Evolutionary conservation across 2,329 filamentous ascomycete species (phyloP), one percentile per base, ranked within the genome.

Genomic region (Aspergillus tanneri): DNA sequence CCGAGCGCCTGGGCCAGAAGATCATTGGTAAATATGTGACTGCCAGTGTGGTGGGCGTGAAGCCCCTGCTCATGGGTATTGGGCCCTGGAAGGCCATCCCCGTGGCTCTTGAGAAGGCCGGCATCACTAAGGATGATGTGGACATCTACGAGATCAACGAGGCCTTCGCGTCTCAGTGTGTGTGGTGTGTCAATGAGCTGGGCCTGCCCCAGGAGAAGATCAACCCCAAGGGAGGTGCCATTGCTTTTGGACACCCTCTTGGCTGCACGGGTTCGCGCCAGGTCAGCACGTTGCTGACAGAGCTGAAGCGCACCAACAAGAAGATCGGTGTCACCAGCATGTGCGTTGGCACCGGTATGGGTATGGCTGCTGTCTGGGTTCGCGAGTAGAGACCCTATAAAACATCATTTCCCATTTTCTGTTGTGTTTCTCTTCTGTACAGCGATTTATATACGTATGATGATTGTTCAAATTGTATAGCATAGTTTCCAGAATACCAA

Each of bases 61-160:
- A 88, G 66, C 93, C 93, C 34, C 81, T 96, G 48, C 85, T 97
- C 59, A 97, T 99, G 93, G 93, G 93, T 55, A 79, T 96, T 58
- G 93, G 93, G 1, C 93, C 93, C 42, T 96, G 90, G 83, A 91
- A 91, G 73, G 91, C 93, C 48, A 97, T 99, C 64, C 93, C 93
- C 56, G 87, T 91, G 68, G 91, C 89, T 3, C 85, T 96, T 47
- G 81, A 88, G 68, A 91, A 93, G 70, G 88, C 91, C 0, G 90
- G 91, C 51, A 84, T 99, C 61, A 79, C 77, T 67, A 89, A 86
- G 72, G 86, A 95, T 48, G 92, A 97, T 59, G 90, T 99, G 23
- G 93, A 97, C 69, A 92, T 97, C 66, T 97, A 83, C 66, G 93
- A 99, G 82, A 96, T 99, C 80, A 99, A 99, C 78, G 93, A 99